Base-by-base conservation (phyloP, 768 basidiomycete species). In the Phylloporus rhodoxanthus region DNA sequence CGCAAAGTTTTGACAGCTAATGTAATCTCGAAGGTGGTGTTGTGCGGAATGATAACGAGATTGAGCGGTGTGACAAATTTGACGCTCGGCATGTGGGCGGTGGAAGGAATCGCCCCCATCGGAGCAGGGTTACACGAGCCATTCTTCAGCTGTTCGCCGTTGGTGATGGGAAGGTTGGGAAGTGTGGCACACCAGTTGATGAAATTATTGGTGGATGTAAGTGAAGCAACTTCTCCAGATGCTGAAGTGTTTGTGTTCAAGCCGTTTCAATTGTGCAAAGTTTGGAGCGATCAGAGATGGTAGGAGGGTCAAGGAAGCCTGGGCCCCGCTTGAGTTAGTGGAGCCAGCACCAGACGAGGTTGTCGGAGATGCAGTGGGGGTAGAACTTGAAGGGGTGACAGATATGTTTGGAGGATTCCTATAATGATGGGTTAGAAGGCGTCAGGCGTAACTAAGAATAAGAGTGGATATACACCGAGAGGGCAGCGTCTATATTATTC, bases 141-240 rank as follows among this genome's bases (percentile, higher is more conserved):
- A 7, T 58, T 62, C 51, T 58, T 65, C 60, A 78, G 60, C 58
- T 80, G 82, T 56, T 72, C 46, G n/a, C 83, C 82, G 56, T 82
- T 77, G 38, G 85, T 85, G 51, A 84, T 70, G 3, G 82, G 76
- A 43, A 75, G 63, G 45, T 72, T 57, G 4, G 73, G 60, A 4
- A 72, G 58, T 14, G 75, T 77, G 7, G 70, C 64, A 57, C 84
- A 85, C 63, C 72, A 82, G 69, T 84, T 84, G 68, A 85, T 84
- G 64, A 83, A 88, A 72, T 87, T 87, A 70, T 87, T 83, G 40
- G 64, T 65, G n/a, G 82, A 82, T 0, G 77, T 82, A 7, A 80
- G 66, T 6, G 81, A 83, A 13, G 80, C 69, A 20, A 75, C 73
- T 64, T 82, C 74, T 25, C 79, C 80, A 46, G 72, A 52, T 1